These are phyloP conservation scores for Populus hybrid DNA, from an alignment of 441 rosid species.

Conservation along the genomic window DNA sequence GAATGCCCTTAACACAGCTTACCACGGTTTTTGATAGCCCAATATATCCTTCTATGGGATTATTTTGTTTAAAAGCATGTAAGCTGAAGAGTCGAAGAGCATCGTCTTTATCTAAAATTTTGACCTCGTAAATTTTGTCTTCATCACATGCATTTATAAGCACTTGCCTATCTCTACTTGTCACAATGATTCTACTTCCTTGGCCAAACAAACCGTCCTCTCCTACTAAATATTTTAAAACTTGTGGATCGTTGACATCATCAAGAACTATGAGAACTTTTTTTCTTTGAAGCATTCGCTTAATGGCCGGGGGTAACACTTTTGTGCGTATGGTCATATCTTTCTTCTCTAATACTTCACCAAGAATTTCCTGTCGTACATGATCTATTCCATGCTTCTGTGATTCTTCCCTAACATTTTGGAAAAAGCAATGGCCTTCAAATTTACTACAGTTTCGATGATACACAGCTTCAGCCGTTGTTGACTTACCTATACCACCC, in stretches of 20 bases:
- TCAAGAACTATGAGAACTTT: constrained; percentile 20
- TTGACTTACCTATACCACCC: constrained; percentile 21
- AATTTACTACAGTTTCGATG: neutral
- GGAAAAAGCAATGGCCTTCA: constrained; percentile 9
- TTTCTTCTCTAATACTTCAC: neutral
- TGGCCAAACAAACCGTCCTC: neutral
- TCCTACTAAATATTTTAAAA: neutral
- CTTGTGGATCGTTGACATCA: neutral
- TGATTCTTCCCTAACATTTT: constrained; percentile 5
- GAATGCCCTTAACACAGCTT: constrained; percentile 7
- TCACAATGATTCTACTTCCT: neutral
- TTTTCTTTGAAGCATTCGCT: neutral
- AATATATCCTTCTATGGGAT: neutral
- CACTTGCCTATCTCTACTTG: constrained; percentile 16
- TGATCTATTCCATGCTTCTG: neutral
- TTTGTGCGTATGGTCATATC: neutral
- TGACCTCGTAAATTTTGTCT: neutral
- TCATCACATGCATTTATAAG: neutral
- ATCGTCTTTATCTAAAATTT: neutral
- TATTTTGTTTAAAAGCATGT: constrained; percentile 13
- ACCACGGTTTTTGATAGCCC: neutral
- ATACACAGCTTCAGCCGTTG: constrained; percentile 14
- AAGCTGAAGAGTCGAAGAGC: constrained; percentile 7
- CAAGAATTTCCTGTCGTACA: constrained; percentile 12
- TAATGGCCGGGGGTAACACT: neutral